phyloP scores from a whole-genome alignment of 169 alveolate genomes.

The Babesia bigemina region DNA sequence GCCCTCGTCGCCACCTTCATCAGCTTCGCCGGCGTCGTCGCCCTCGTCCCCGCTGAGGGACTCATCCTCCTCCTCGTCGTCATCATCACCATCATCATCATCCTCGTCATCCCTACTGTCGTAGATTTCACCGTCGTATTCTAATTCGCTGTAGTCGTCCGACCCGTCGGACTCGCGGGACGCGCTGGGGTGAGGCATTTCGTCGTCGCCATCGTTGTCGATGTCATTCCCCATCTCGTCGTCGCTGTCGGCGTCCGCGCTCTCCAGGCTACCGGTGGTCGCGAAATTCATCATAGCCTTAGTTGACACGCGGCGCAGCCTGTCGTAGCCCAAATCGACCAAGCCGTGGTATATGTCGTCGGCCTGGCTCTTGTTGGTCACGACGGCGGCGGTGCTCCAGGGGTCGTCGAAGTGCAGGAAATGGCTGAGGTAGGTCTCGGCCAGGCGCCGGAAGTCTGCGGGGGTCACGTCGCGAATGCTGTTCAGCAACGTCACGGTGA shows the following conservation, averaged over 20 bases:
- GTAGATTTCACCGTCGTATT: too few relatives aligned
- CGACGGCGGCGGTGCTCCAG: slow-evolving; percentile 17
- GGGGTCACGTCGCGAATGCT: slow-evolving; percentile 25
- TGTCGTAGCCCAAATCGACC: slow-evolving; percentile 24
- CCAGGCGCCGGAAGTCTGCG: slow-evolving; percentile 28
- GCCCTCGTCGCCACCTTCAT: too few relatives aligned
- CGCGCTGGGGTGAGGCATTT: too few relatives aligned
- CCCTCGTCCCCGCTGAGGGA: too few relatives aligned
- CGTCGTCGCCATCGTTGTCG: background rate
- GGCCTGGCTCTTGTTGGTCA: slow-evolving; percentile 39
- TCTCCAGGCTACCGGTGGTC: background rate
- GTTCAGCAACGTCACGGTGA: slow-evolving; percentile 9
- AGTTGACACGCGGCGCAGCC: background rate
- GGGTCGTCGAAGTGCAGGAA: slow-evolving; percentile 23
- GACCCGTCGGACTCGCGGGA: too few relatives aligned
- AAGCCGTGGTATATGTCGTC: slow-evolving; percentile 23
- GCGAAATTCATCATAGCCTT: slow-evolving; percentile 20
- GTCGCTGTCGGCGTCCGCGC: background rate
- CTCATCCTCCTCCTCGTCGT: too few relatives aligned
- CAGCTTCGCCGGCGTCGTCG: too few relatives aligned
- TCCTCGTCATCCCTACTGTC: too few relatives aligned
- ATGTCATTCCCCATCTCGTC: background rate
- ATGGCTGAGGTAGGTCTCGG: slow-evolving; percentile 30
- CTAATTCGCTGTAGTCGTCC: too few relatives aligned
- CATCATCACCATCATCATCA: too few relatives aligned